Conservation (phyloP, 257 asterid species). For the Jaltomata sinuosa region DNA sequence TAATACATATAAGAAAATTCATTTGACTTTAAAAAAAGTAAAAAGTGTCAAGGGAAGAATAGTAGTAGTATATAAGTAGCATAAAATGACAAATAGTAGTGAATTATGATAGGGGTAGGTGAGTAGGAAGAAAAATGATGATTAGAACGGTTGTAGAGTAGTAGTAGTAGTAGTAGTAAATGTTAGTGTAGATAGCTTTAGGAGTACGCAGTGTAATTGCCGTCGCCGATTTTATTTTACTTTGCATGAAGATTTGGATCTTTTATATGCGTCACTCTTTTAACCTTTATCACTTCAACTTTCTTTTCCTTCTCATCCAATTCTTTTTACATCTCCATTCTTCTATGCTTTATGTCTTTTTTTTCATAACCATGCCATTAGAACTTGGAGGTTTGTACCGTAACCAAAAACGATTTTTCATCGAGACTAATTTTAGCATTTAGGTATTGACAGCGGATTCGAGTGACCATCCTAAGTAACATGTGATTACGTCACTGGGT, state of each 20-base stretch:
- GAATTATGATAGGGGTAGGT: neutral
- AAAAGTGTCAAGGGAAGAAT: accelerated
- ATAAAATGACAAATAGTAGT: neutral
- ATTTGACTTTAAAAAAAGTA: neutral
- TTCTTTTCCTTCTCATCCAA: neutral
- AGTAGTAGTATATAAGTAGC: no score
- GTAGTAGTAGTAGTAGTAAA: neutral
- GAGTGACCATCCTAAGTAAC: no score
- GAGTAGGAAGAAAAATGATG: neutral
- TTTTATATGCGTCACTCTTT: neutral
- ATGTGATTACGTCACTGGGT: no score
- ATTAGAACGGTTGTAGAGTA: neutral
- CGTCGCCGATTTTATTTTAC: neutral
- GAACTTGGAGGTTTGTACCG: neutral
- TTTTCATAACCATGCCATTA: neutral
- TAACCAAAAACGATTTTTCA: neutral
- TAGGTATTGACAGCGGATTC: neutral
- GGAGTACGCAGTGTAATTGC: conserved; percentile 3
- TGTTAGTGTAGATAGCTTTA: neutral
- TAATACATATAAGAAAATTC: neutral
- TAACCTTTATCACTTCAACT: neutral
- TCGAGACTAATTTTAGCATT: neutral
- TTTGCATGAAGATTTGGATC: neutral
- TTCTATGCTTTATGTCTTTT: neutral
- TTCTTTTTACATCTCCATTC: neutral